Base-by-base conservation (phyloP, 2,329 filamentous ascomycete genomes). In the Aspergillus novoparasiticus region DNA sequence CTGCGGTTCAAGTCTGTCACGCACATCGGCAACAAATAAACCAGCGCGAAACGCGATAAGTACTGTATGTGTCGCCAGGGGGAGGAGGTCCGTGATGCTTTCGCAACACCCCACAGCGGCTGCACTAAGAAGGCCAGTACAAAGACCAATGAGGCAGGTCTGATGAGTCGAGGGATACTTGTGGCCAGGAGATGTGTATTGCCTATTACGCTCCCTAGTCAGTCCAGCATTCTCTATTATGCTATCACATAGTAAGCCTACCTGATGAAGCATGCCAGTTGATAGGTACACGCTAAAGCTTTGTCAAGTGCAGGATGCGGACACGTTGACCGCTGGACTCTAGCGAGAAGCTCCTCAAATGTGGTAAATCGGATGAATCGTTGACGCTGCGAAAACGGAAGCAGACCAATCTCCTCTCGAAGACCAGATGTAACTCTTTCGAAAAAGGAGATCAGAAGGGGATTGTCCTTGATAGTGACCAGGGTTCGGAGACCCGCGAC, bases 251-350 rank as follows among this genome's bases (percentile, higher is more conserved):
- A 34, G 3, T 1, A 12, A 4, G 21, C 28, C 14, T 26, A 64
- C 62, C 51, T 48, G 26, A 64, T 64, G n/a, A 61, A 62, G 43
- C 58, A 53, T 12, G 45, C 62, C 23, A 64, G 21, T 41, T 64
- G 51, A 41, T 55, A 55, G 6, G 51, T 41, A 16, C 51, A 55
- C 9, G 51, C 51, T 14, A 55, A 16, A 1, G 32, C 51, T 19
- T 55, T 55, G 12, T 55, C 51, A 5, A 55, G 11, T 3, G 32
- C 51, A 19, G 51, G 51, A 28, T 55, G 51, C 10, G 51, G 51
- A 26, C 51, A 26, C 3, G 21, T 19, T 14, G n/a, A 28, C 11
- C 36, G 51, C 51, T 55, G 32, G 51, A 39, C 21, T 26, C 23
- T 55, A 6, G 51, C 51, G 8, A 55, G 32, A 10, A 55, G 51